These are phyloP conservation scores for Panicum miliaceum DNA, from an alignment of 176 grass and related monocot species.

Conservation along the genomic window DNA sequence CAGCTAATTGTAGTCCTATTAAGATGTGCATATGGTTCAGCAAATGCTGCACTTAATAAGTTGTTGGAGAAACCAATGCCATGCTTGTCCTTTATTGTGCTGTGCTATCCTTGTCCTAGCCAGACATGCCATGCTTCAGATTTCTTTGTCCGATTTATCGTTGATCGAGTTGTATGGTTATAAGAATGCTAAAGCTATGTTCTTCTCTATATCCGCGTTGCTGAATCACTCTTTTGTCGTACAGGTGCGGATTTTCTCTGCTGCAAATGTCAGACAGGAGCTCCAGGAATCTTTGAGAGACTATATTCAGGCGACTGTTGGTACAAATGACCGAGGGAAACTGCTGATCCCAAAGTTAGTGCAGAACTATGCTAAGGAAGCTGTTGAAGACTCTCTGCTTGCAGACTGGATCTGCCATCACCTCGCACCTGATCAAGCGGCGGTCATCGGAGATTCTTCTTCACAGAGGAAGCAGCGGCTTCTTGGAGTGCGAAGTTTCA, in stretches of 20 bases:
- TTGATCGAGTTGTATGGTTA: background rate
- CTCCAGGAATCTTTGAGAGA: conserved; percentile 82
- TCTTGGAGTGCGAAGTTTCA: conserved; percentile 65
- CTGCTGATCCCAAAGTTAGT: conserved; percentile 87
- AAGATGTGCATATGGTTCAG: conserved; percentile 12
- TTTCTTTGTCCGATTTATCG: background rate
- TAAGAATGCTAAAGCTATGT: conserved; percentile 24
- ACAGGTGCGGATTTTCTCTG: conserved; percentile 88
- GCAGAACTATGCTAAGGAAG: conserved; percentile 77
- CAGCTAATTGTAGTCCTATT: conserved; percentile 1
- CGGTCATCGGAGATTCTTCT: conserved; percentile 57
- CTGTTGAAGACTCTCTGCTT: conserved; percentile 79
- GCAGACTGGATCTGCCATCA: conserved; percentile 88
- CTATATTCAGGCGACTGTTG: conserved; percentile 78
- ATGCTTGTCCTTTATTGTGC: background rate
- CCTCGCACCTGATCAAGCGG: conserved; percentile 75
- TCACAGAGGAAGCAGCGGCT: conserved; percentile 75
- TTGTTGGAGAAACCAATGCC: conserved; percentile 6
- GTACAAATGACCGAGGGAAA: conserved; percentile 81
- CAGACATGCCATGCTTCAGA: conserved; percentile 11
- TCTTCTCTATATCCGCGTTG: background rate
- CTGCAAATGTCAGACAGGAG: conserved; percentile 66
- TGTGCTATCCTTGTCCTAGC: background rate
- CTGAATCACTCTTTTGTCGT: conserved; percentile 11
- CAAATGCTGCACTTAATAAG: conserved; percentile 5